A percentile compares a stretch with the other conserved stretches of the same genome.
phyloP scores from a whole-genome alignment of 1,284 basidiomycete species.

The Pseudozyma thailandica region DNA sequence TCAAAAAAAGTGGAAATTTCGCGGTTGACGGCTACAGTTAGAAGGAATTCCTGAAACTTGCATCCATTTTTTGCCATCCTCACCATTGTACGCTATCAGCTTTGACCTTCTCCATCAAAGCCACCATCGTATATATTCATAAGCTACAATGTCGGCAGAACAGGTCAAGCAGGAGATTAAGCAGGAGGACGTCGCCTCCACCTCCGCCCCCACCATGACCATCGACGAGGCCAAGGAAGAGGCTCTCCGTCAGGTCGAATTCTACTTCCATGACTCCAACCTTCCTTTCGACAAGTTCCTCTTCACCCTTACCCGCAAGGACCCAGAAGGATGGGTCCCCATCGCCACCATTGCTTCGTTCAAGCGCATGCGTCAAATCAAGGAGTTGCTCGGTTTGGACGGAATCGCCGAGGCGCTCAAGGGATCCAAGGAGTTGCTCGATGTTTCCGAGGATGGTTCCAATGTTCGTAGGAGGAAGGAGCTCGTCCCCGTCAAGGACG shows the following conservation, averaged over 20 bases:
- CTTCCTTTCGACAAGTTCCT: conserved; percentile 98
- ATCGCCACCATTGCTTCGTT: conserved; percentile 89
- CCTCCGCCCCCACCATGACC: conserved; percentile 28
- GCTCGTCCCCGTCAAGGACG: conserved; percentile 58
- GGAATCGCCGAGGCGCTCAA: conserved; percentile 58
- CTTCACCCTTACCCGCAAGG: conserved; percentile 71
- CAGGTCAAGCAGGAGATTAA: conserved; percentile 20
- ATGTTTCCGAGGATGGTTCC: conserved; percentile 79
- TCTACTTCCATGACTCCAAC: conserved; percentile 90
- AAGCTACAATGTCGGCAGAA: conserved; percentile 42
- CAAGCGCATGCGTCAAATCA: conserved; percentile 86
- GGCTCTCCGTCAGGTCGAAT: conserved; percentile 74
- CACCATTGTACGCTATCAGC: conserved; percentile 1
- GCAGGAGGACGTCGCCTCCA: conserved; percentile 19
- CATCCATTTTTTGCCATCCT: conserved; percentile 8
- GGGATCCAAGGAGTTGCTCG: conserved; percentile 72
- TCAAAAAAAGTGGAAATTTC: too few species aligned
- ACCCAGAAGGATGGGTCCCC: conserved; percentile 82
- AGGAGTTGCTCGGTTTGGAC: conserved; percentile 49
- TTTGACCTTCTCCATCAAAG: conserved; percentile 2
- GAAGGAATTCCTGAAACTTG: too few species aligned
- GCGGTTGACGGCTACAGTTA: background rate
- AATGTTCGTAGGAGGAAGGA: conserved; percentile 79
- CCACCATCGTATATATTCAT: conserved; percentile 1
- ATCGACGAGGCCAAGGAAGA: conserved; percentile 56